Evolutionary conservation across 106 monocot species (phyloP).

Genomic region (Hemerocallis citrina): DNA sequence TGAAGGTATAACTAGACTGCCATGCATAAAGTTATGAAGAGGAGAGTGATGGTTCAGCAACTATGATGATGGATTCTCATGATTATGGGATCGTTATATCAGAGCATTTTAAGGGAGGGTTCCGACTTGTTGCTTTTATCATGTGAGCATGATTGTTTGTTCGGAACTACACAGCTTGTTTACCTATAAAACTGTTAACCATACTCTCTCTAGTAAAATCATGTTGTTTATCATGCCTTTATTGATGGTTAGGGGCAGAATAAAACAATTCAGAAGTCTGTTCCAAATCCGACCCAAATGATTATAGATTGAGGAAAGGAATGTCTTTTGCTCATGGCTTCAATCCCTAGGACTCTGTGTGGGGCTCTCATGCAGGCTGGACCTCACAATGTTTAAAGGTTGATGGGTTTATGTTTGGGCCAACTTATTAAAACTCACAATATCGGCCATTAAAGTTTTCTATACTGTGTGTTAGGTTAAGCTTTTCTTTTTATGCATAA

Average conservation of each 20-base stretch:
- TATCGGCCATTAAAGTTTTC: too few relatives aligned
- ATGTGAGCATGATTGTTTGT: too few relatives aligned
- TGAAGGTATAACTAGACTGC: slow-evolving; percentile 9
- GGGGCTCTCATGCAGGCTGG: slow-evolving; percentile 3
- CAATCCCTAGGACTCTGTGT: background rate
- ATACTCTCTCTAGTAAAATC: background rate
- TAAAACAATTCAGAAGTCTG: background rate
- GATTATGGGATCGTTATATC: background rate
- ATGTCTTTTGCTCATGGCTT: background rate
- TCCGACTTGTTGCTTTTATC: slow-evolving; percentile 4
- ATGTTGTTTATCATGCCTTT: background rate
- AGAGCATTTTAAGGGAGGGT: slow-evolving; percentile 2
- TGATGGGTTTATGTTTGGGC: background rate
- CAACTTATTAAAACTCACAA: background rate
- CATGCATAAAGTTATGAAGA: slow-evolving; percentile 9
- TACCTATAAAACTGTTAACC: background rate
- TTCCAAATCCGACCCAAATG: slow-evolving; percentile 2
- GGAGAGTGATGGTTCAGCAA: slow-evolving; percentile 1
- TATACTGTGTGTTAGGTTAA: background rate
- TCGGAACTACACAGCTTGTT: background rate
- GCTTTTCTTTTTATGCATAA: too few relatives aligned
- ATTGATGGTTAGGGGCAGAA: background rate
- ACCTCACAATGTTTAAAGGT: background rate
- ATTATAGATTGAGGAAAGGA: background rate
- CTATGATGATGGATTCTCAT: slow-evolving; percentile 4